phyloP scores from a whole-genome alignment of 371 early-diverging fungal genomes.

The Saksenaea vasiformis region DNA sequence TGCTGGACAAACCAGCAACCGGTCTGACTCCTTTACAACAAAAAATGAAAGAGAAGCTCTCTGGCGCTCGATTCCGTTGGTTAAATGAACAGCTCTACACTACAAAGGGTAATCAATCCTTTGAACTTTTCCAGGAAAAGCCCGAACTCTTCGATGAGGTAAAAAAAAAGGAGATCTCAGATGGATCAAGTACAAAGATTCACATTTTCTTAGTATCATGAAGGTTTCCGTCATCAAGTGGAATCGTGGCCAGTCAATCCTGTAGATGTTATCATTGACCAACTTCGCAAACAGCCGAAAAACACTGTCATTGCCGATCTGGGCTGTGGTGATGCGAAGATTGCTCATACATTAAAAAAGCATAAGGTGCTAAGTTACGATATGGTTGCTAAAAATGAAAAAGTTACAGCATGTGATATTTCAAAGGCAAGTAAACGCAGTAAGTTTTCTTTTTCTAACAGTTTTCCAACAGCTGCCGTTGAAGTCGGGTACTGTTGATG shows the following conservation, averaged over 20 bases:
- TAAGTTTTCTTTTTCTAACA: neutral
- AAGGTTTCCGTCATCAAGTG: conserved; percentile 95
- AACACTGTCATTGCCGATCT: conserved; percentile 88
- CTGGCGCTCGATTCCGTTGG: conserved; percentile 91
- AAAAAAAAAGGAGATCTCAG: conserved; percentile 7
- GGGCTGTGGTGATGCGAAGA: conserved; percentile 97
- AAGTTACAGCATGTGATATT: conserved; percentile 94
- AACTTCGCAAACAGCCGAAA: conserved; percentile 57
- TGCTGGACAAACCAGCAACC: neutral
- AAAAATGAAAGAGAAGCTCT: conserved; percentile 84
- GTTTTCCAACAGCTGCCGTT: conserved; percentile 63
- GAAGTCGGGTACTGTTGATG: conserved; percentile 73
- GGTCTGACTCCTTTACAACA: conserved; percentile 72
- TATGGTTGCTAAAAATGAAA: conserved; percentile 81
- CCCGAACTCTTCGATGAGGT: conserved; percentile 90
- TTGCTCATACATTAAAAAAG: conserved; percentile 75
- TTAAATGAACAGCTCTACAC: conserved; percentile 96
- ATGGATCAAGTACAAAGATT: neutral
- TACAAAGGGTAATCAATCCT: conserved; percentile 73
- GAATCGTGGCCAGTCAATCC: conserved; percentile 98
- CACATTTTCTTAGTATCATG: conserved; percentile 78
- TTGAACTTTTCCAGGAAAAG: conserved; percentile 75
- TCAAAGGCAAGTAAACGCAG: conserved; percentile 56
- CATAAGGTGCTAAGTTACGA: conserved; percentile 93
- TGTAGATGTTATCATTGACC: conserved; percentile 81